These are phyloP conservation scores for Auricularia cornea DNA, from an alignment of 768 basidiomycete species.

Conservation along the genomic window DNA sequence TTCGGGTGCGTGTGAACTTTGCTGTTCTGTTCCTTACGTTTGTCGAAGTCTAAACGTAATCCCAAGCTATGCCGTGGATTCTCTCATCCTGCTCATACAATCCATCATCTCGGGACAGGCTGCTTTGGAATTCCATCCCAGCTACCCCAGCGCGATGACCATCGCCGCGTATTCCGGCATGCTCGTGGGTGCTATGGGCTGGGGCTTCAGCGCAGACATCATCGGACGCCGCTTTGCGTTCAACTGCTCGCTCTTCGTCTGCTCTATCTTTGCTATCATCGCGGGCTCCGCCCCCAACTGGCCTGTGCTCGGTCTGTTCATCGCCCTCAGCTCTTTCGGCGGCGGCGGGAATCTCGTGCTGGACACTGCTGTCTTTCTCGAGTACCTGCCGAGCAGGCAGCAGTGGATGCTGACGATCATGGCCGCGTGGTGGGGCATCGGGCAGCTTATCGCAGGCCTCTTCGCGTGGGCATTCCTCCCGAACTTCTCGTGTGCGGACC, in stretches of 20 bases:
- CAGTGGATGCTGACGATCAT: conserved; percentile 52
- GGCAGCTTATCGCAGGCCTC: conserved; percentile 30
- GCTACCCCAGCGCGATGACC: conserved; percentile 19
- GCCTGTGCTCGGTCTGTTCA: conserved; percentile 21
- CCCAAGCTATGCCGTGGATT: not conserved
- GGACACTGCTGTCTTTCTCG: conserved; percentile 18
- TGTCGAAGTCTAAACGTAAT: not conserved
- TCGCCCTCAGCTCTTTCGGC: conserved; percentile 42
- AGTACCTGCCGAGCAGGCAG: conserved; percentile 43
- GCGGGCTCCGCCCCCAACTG: conserved; percentile 36
- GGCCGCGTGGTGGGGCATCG: conserved; percentile 53
- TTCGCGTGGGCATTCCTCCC: conserved; percentile 54
- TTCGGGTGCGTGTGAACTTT: not conserved
- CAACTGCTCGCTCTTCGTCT: conserved; percentile 47
- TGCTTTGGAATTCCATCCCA: not conserved
- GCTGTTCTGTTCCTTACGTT: not conserved
- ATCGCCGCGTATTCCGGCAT: conserved; percentile 47
- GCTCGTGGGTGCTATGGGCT: conserved; percentile 40
- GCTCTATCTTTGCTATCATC: conserved; percentile 44
- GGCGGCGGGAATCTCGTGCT: conserved; percentile 48
- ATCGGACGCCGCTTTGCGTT: conserved; percentile 45
- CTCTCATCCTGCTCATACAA: not conserved
- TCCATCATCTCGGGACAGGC: not conserved
- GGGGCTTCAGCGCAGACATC: conserved; percentile 42
- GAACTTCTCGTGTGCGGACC: conserved; percentile 40